These are phyloP conservation scores for Lecanicillium sp. DNA, from an alignment of 2,329 filamentous ascomycete genomes.

Conservation along the genomic window DNA sequence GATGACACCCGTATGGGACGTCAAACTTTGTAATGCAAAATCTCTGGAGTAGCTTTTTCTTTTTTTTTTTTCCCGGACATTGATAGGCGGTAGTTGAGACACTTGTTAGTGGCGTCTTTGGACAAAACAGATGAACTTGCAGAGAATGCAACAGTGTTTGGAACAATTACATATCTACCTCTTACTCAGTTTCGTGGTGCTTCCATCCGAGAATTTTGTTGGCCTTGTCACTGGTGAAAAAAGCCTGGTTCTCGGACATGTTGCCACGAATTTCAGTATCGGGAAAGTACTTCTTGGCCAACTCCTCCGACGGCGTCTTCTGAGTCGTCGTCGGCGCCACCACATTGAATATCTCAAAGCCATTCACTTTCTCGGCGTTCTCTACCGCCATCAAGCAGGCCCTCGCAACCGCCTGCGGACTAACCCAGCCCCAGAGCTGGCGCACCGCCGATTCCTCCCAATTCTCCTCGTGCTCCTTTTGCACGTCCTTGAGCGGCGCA, in stretches of 20 bases:
- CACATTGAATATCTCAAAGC: neutral
- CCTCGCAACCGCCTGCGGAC: neutral
- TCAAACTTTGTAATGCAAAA: no score
- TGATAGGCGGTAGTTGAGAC: no score
- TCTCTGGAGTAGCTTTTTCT: no score
- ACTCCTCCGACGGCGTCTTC: neutral
- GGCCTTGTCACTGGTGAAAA: neutral
- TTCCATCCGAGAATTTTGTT: neutral
- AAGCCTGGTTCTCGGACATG: neutral
- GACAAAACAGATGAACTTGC: no score
- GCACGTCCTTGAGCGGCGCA: neutral
- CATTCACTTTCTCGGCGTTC: neutral
- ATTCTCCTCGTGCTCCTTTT: neutral
- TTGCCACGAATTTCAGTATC: neutral
- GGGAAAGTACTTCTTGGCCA: neutral
- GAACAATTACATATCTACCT: neutral
- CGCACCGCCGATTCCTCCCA: neutral
- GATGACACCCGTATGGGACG: no score
- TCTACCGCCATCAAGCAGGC: neutral
- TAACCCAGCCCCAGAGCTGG: neutral
- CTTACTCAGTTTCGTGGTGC: neutral
- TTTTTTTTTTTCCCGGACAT: no score
- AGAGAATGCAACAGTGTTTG: no score
- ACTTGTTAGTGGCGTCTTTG: no score
- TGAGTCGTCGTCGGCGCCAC: neutral